phyloP scores from a whole-genome alignment of 768 basidiomycete genomes.

The Rhizopogon vesiculosus region DNA sequence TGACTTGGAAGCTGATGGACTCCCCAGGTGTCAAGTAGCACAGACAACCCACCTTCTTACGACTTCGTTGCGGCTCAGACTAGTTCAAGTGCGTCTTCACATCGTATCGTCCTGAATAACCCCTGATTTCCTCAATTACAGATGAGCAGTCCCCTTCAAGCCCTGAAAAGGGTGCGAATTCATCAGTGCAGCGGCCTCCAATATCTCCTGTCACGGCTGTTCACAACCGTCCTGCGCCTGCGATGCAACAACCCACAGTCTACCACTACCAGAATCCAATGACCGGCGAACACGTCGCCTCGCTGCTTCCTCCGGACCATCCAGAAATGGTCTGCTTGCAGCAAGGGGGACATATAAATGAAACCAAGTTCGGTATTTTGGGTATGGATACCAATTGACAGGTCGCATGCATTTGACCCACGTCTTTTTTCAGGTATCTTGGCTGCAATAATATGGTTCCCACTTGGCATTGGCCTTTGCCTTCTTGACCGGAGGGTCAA shows the following conservation, averaged over 20 bases:
- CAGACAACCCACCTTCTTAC: constrained; percentile 47
- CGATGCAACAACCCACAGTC: constrained; percentile 42
- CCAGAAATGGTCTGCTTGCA: constrained; percentile 88
- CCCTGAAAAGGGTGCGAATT: constrained; percentile 11
- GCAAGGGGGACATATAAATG: constrained; percentile 57
- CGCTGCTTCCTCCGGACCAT: constrained; percentile 69
- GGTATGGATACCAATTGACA: constrained; percentile 36
- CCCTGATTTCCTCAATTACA: constrained; percentile 2
- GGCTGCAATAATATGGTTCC: constrained; percentile 86
- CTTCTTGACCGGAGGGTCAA: constrained; percentile 67
- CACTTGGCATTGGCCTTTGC: constrained; percentile 74
- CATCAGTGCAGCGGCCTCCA: constrained; percentile 2
- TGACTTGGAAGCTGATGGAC: background rate
- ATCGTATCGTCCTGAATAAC: background rate
- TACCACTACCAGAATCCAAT: constrained; percentile 66
- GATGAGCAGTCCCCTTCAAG: constrained; percentile 4
- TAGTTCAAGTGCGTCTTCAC: constrained; percentile 20
- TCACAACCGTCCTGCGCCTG: constrained; percentile 18
- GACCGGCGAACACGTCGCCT: constrained; percentile 54
- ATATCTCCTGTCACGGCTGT: constrained; percentile 13
- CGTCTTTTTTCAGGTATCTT: constrained; percentile 49
- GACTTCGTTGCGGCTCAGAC: constrained; percentile 30
- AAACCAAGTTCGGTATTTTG: constrained; percentile 64
- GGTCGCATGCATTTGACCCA: background rate
- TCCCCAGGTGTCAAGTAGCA: background rate